Evolutionary conservation across 2,329 filamentous ascomycete genomes (phyloP).

Genomic region (Aspergillus sp.): DNA sequence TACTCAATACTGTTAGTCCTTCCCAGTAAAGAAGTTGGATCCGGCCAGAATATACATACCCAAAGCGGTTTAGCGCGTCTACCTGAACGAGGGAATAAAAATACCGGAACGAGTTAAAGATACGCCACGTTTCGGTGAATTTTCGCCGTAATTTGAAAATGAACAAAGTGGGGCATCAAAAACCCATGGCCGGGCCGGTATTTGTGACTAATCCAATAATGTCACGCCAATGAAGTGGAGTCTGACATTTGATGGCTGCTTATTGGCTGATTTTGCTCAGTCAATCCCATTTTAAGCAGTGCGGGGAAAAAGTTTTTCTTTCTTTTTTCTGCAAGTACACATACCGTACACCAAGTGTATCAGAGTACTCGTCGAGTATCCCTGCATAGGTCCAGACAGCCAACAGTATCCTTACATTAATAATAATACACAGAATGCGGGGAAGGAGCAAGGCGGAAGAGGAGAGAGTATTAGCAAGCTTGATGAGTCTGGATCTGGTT

Average conservation of each 20-base stretch:
- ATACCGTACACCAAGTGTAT: background rate
- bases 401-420: no score
- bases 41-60: background rate
- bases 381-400: no score
- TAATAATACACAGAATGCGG: no score
- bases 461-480: no score
- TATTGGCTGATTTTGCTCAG: slow-evolving; percentile 3
- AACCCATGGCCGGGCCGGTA: no score
- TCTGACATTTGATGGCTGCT: slow-evolving; percentile 5
- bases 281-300: background rate
- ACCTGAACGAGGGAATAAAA: background rate
- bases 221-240: background rate
- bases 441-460: no score
- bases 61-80: no score
- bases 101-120: slow-evolving; percentile 2
- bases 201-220: background rate
- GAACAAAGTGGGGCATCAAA: no score
- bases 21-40: background rate
- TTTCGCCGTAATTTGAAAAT: background rate
- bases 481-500: no score
- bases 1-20: no score
- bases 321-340: slow-evolving; percentile 1
- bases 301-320: slow-evolving; percentile 2
- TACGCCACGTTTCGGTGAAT: slow-evolving; percentile 1
- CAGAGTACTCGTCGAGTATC: no score